A percentile compares a stretch with the other conserved stretches of the same genome.
Conservation (phyloP, 2,329 filamentous ascomycete species). For the Drechslera avenae region DNA sequence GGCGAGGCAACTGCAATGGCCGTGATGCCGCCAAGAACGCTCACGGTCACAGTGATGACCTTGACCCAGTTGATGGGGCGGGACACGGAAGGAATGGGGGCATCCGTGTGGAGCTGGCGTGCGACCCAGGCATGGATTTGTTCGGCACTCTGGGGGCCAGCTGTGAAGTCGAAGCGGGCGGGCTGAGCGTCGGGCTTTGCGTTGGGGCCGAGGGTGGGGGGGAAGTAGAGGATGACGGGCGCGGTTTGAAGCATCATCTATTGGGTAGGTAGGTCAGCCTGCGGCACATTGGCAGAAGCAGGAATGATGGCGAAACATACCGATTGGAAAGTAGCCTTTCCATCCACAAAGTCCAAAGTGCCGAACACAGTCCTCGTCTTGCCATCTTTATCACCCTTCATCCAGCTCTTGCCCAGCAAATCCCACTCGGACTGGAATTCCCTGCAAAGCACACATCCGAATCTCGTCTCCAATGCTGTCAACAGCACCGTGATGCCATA, state of each 20-base stretch:
- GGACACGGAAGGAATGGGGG: slow-evolving; percentile 74
- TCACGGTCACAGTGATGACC: slow-evolving; percentile 69
- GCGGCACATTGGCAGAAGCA: neutral
- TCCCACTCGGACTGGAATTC: slow-evolving; percentile 97
- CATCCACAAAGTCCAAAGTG: slow-evolving; percentile 86
- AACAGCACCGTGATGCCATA: slow-evolving; percentile 82
- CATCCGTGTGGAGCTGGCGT: slow-evolving; percentile 71
- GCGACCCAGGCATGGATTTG: slow-evolving; percentile 78
- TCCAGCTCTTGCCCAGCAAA: slow-evolving; percentile 83
- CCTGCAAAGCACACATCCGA: slow-evolving; percentile 82
- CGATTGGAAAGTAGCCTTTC: slow-evolving; percentile 83
- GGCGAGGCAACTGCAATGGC: slow-evolving; percentile 73
- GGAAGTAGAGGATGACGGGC: slow-evolving; percentile 86
- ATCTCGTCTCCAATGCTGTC: slow-evolving; percentile 82
- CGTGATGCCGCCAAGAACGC: slow-evolving; percentile 72
- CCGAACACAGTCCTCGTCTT: slow-evolving; percentile 77
- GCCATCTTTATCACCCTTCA: slow-evolving; percentile 76
- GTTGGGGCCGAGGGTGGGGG: slow-evolving; percentile 79
- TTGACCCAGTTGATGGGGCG: slow-evolving; percentile 88
- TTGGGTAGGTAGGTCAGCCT: neutral
- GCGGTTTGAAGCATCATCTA: slow-evolving; percentile 94
- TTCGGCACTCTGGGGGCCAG: slow-evolving; percentile 75
- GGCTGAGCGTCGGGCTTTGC: slow-evolving; percentile 73
- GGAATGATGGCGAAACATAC: slow-evolving; percentile 56
- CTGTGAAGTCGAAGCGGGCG: slow-evolving; percentile 81